phyloP scores from a whole-genome alignment of 1,284 basidiomycete genomes.

The Irpex sp. region DNA sequence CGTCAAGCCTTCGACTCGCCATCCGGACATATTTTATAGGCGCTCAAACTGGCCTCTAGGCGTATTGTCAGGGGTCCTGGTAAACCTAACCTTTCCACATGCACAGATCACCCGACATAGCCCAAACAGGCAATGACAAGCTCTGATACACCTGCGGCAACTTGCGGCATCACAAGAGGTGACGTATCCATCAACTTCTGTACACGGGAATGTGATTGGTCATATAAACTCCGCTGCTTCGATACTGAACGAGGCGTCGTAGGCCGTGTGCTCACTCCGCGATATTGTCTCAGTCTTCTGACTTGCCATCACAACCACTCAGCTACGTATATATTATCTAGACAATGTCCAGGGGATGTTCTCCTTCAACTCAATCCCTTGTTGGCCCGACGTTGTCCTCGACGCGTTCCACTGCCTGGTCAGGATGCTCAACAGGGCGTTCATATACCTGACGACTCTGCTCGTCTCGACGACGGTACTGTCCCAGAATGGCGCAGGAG shows the following conservation, averaged over 20 bases:
- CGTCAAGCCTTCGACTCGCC: too few species aligned
- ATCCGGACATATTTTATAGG: neutral
- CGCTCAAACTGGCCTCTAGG: too few species aligned
- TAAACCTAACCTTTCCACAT: neutral
- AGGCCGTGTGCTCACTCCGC: neutral
- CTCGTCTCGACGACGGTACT: conserved; percentile 20
- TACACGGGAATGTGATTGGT: neutral
- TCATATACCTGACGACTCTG: conserved; percentile 25
- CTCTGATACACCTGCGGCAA: neutral
- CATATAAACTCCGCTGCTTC: neutral
- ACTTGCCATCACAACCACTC: neutral
- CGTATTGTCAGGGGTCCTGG: too few species aligned
- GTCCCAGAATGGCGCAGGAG: conserved; percentile 14
- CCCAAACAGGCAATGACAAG: neutral
- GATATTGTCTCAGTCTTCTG: neutral
- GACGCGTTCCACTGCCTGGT: conserved; percentile 18
- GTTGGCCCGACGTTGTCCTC: conserved; percentile 21
- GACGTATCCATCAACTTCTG: neutral
- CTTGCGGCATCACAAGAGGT: neutral
- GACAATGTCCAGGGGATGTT: conserved; percentile 16
- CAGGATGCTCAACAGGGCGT: conserved; percentile 20
- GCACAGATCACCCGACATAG: neutral
- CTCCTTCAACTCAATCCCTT: conserved; percentile 20
- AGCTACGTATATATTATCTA: neutral
- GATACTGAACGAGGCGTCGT: neutral